phyloP scores from a whole-genome alignment of 2,329 filamentous ascomycete genomes.

The Monosporascus cannonballus region DNA sequence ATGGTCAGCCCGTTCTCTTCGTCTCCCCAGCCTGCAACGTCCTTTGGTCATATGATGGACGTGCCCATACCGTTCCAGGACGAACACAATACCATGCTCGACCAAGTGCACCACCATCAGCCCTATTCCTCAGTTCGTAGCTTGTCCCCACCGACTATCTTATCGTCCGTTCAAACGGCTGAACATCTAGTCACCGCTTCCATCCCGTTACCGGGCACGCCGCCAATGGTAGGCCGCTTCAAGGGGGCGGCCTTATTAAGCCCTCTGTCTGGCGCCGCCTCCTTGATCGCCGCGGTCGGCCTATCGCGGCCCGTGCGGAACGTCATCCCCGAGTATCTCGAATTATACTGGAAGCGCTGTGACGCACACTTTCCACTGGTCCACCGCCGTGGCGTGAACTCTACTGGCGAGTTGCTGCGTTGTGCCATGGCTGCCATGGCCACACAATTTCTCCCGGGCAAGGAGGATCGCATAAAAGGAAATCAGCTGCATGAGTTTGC shows the following conservation, averaged over 20 bases:
- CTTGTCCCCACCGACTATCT: conserved; percentile 39
- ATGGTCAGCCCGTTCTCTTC: conserved; percentile 22
- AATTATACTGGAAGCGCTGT: conserved; percentile 48
- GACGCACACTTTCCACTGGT: conserved; percentile 44
- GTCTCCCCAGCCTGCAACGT: conserved; percentile 20
- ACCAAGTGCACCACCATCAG: conserved; percentile 29
- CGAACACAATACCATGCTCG: conserved; percentile 25
- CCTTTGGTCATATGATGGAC: conserved; percentile 29
- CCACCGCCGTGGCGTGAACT: conserved; percentile 40
- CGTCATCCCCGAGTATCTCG: conserved; percentile 43
- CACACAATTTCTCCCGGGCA: conserved; percentile 42
- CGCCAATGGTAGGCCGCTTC: conserved; percentile 33
- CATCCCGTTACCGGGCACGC: conserved; percentile 31
- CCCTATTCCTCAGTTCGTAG: conserved; percentile 41
- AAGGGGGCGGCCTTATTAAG: conserved; percentile 33
- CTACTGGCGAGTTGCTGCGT: conserved; percentile 38
- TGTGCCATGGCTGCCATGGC: conserved; percentile 54
- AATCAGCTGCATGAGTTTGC: conserved; percentile 46
- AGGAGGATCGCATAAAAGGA: conserved; percentile 44
- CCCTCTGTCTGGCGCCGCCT: conserved; percentile 28
- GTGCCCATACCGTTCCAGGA: conserved; percentile 32
- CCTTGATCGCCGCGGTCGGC: conserved; percentile 31
- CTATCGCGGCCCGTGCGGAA: conserved; percentile 31
- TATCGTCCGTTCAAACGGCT: conserved; percentile 37
- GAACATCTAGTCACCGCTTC: conserved; percentile 44